These are phyloP conservation scores for Triticum dicoccoides DNA, from an alignment of 176 grass and related monocot genomes.

Conservation along the genomic window DNA sequence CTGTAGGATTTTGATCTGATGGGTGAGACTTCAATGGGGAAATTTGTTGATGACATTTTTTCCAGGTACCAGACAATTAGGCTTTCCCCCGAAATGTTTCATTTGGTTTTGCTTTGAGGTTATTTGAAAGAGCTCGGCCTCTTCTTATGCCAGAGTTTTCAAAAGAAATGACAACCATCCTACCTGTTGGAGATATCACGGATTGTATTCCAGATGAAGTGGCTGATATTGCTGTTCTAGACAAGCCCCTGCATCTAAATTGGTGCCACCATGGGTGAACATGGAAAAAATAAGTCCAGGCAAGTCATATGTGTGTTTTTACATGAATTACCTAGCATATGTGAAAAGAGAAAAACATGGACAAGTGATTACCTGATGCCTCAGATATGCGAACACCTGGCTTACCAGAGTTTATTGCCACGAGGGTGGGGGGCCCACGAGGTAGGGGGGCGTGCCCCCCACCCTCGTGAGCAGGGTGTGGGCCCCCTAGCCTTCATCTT, in stretches of 20 bases:
- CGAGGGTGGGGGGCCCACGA: conserved; percentile 29
- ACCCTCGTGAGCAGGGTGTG: no score
- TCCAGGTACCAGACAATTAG: no score
- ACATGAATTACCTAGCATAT: conserved; percentile 96
- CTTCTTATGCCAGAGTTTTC: conserved; percentile 59
- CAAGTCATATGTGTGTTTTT: conserved; percentile 80
- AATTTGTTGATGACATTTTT: no score
- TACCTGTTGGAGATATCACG: conserved; percentile 82
- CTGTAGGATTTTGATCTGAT: no score
- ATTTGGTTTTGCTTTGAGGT: no score
- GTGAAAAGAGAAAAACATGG: conserved; percentile 86
- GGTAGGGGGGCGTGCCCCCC: no score
- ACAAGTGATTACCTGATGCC: conserved; percentile 54
- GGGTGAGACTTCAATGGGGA: no score
- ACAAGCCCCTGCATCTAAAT: conserved; percentile 87
- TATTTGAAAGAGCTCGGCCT: background rate
- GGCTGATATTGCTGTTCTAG: conserved; percentile 85
- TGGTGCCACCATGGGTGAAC: conserved; percentile 85
- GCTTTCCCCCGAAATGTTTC: no score
- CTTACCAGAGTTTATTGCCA: conserved; percentile 83
- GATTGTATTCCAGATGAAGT: conserved; percentile 73
- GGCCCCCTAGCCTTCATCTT: no score
- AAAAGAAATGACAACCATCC: conserved; percentile 79
- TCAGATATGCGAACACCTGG: conserved; percentile 52
- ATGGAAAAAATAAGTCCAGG: conserved; percentile 83